A percentile compares a stretch with the other conserved stretches of the same genome.
These are phyloP conservation scores for Paraurostyla sp. DNA, from an alignment of 73 alveolate genomes.

Conservation along the genomic window DNA sequence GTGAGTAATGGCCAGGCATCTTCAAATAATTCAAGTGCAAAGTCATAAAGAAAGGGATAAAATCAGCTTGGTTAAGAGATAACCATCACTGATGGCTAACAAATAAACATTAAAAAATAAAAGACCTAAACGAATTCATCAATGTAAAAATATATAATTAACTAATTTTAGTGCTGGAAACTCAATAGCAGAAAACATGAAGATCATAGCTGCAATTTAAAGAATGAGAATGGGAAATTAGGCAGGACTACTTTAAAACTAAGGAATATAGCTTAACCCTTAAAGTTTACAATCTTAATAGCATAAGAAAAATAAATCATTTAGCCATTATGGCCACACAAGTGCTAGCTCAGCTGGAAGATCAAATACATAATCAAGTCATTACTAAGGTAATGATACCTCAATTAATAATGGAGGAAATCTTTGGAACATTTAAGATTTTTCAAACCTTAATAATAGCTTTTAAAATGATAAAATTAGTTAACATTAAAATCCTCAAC, in stretches of 20 bases:
- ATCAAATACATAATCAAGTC: neutral
- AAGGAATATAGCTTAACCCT: constrained; percentile 8
- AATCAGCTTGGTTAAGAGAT: neutral
- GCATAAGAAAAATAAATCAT: constrained; percentile 52
- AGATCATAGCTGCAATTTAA: constrained; percentile 44
- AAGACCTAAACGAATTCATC: neutral
- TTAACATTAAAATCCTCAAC: neutral
- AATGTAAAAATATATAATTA: neutral
- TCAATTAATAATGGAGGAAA: neutral
- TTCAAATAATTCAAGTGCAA: constrained; percentile 38
- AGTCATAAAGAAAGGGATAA: constrained; percentile 30
- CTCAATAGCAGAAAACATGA: constrained; percentile 33
- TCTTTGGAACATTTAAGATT: neutral
- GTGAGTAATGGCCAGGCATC: constrained; percentile 8
- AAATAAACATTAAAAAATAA: neutral
- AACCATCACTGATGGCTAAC: neutral
- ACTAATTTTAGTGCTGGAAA: constrained; percentile 11
- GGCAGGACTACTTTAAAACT: neutral
- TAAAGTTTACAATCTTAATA: neutral
- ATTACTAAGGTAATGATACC: neutral
- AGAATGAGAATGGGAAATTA: constrained; percentile 48
- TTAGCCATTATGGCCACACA: constrained; percentile 40
- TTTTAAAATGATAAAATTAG: neutral
- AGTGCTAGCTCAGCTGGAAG: constrained; percentile 13
- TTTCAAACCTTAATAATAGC: neutral